Evolutionary conservation across 352 stramenopile genomes (phyloP), one percentile per base, ranked within the genome.

Genomic region (Phytophthora constricta): DNA sequence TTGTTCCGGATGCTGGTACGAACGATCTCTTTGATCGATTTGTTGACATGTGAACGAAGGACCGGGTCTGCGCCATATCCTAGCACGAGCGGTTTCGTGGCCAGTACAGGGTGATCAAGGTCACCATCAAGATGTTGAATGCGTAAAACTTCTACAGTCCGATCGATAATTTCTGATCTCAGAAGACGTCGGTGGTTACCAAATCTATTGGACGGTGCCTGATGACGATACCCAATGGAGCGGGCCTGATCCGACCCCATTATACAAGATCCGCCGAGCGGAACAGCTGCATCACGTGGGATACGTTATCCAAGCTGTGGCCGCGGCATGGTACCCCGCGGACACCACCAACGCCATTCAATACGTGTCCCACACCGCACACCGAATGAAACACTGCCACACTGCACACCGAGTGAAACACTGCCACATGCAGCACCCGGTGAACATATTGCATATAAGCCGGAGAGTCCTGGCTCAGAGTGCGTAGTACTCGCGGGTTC

Each of bases 81-180:
- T 47, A 56, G 3, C 27, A 22, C 5, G 54, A 70, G n/a, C 46
- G 48, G 14, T 65, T 50, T 17, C 54, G 22, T 1, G 16, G 8
- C n/a, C 39, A 17, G 1, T 70, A 70, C 13, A 20, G 39, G 0
- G 62, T 56, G 11, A 60, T 47, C 5, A 70, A 65, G 16, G 47
- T 70, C 1, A 48, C 55, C 0, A 46, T n/a, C 62, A 70, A 61
- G 39, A 70, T 70, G 62, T 9, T 65, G 27, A 60, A 57, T 5
- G 28, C 54, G 3, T 13, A 65, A 0, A 16, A 70, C 22, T 65
- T 65, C 9, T 2, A 8, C 9, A 57, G 19, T 3, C 54, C 54
- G 1, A n/a, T 70, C 19, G 46, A 60, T 46, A 59, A 13, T 70
- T 65, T 28, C 14, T 65, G 48, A 60, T 45, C 48, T 70, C 41